Conservation (phyloP, 2,329 filamentous ascomycete genomes). For the Sporothrix pseudoabietina region DNA sequence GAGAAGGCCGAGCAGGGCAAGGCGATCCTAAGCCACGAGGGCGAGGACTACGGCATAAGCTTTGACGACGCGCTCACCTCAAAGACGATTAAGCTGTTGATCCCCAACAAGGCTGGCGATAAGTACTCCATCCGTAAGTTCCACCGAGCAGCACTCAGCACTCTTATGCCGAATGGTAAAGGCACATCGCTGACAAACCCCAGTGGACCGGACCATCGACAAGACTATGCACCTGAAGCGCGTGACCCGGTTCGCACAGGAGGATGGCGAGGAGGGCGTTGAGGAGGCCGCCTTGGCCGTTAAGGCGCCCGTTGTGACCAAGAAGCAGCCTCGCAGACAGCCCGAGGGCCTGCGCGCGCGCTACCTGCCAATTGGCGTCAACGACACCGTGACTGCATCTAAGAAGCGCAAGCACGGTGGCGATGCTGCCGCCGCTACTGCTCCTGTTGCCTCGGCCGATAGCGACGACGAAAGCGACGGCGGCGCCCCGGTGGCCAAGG, state of each 20-base stretch:
- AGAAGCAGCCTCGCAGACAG: conserved; percentile 62
- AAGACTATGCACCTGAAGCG: conserved; percentile 67
- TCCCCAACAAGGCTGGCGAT: conserved; percentile 59
- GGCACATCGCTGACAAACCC: conserved; percentile 37
- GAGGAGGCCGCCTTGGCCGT: neutral
- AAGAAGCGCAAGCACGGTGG: conserved; percentile 47
- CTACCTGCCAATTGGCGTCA: conserved; percentile 66
- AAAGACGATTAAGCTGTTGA: conserved; percentile 60
- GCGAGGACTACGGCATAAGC: conserved; percentile 63
- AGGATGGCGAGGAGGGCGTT: conserved; percentile 37
- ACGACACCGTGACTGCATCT: conserved; percentile 28
- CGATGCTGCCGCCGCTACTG: neutral
- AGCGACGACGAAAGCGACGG: neutral
- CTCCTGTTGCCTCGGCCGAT: conserved; percentile 10
- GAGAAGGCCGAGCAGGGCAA: conserved; percentile 57
- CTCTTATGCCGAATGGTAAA: no score
- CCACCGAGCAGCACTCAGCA: no score
- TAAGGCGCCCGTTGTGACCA: conserved; percentile 48
- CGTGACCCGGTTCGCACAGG: conserved; percentile 58
- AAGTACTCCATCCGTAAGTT: conserved; percentile 58
- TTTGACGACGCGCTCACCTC: conserved; percentile 55
- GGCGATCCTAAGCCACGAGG: conserved; percentile 63
- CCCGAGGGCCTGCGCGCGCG: conserved; percentile 68
- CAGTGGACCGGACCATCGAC: conserved; percentile 53
- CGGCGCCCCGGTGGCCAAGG: conserved; percentile 39